phyloP scores from a whole-genome alignment of 257 asterid genomes.

The Pogostemon cablin region DNA sequence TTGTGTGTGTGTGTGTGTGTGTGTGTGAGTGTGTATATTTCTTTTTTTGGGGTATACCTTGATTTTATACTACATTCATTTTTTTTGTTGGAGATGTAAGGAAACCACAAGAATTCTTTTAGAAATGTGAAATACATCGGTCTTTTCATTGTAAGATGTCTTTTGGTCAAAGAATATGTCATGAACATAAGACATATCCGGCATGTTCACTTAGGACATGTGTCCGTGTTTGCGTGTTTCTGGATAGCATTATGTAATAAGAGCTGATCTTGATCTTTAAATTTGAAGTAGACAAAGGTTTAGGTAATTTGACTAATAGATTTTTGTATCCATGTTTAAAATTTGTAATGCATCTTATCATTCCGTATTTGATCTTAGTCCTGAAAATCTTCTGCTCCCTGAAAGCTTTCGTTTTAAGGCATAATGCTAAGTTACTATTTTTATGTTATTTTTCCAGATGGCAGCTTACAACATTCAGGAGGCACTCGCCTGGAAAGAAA shows the following conservation, averaged over 20 bases:
- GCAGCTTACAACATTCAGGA: constrained; percentile 98
- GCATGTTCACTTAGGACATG: constrained; percentile 1
- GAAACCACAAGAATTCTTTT: constrained; percentile 5
- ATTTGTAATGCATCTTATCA: constrained; percentile 13
- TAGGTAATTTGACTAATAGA: constrained; percentile 22
- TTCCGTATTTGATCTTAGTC: constrained; percentile 18
- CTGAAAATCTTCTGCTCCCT: constrained; percentile 7
- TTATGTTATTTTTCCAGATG: constrained; percentile 60
- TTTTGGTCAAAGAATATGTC: constrained; percentile 1
- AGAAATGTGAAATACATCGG: not conserved
- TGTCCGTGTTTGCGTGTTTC: not conserved
- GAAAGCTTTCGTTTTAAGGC: constrained; percentile 28
- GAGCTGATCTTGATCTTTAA: constrained; percentile 12
- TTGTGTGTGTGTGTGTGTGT: not conserved
- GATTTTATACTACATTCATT: constrained; percentile 12
- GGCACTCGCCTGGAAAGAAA: constrained; percentile 85
- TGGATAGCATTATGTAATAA: not conserved
- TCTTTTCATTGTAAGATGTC: constrained; percentile 4
- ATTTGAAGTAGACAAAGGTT: constrained; percentile 15
- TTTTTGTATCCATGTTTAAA: constrained; percentile 10
- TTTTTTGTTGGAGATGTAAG: constrained; percentile 6
- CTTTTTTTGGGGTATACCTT: constrained; percentile 8
- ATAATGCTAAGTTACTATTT: constrained; percentile 14
- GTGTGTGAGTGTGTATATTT: too few relatives aligned
- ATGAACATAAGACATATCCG: constrained; percentile 10